phyloP scores from a whole-genome alignment of 2,329 filamentous ascomycete genomes.

The Onygena corvina region DNA sequence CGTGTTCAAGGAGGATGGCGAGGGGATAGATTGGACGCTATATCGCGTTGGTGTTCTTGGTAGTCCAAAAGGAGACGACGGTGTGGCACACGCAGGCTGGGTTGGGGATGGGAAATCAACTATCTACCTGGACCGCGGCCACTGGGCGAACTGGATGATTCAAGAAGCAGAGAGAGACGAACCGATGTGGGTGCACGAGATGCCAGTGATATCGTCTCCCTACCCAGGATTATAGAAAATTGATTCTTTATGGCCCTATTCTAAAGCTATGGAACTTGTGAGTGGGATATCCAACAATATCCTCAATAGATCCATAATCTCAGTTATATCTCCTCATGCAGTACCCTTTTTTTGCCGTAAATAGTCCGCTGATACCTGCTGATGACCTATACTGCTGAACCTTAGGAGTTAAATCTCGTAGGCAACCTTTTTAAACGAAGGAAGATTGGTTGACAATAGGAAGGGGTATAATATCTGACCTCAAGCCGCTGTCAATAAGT shows the following conservation, averaged over 20 bases:
- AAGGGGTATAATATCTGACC: background rate
- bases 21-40: constrained; percentile 14
- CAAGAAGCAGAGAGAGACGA: constrained; percentile 14
- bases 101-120: constrained; percentile 13
- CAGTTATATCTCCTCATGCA: too few relatives aligned
- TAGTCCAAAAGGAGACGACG: constrained; percentile 10
- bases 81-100: constrained; percentile 15
- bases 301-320: background rate
- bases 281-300: background rate
- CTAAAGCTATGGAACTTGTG: background rate
- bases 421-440: background rate
- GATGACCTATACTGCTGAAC: background rate
- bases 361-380: background rate
- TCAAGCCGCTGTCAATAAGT: background rate
- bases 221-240: background rate
- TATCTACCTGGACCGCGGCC: constrained; percentile 12
- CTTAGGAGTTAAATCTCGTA: background rate
- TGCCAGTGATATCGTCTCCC: constrained; percentile 15
- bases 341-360: background rate
- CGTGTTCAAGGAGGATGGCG: constrained; percentile 14
- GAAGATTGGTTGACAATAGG: background rate
- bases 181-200: constrained; percentile 14
- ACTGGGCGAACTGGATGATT: constrained; percentile 17
- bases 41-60: constrained; percentile 12
- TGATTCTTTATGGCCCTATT: too few relatives aligned